Conservation (phyloP, 2,329 filamentous ascomycete genomes). For the Cercospora citrullina region DNA sequence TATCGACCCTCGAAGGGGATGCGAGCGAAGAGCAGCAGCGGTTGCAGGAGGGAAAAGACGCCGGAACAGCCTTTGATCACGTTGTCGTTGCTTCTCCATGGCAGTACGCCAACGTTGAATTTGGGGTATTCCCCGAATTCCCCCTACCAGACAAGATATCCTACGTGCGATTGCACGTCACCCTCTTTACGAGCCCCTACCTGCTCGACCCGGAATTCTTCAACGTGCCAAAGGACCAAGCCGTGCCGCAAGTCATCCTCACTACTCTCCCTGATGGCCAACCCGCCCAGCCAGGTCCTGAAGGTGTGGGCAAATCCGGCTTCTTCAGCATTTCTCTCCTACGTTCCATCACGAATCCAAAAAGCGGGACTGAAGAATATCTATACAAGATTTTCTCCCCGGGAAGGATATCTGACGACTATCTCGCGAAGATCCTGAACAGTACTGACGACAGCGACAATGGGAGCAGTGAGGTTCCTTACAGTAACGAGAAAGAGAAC, state of each 20-base stretch:
- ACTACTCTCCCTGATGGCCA: constrained; percentile 73
- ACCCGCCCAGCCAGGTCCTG: constrained; percentile 47
- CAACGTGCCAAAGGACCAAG: constrained; percentile 57
- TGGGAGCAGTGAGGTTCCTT: constrained; percentile 18
- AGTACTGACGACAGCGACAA: constrained; percentile 20
- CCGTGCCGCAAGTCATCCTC: constrained; percentile 72
- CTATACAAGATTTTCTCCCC: constrained; percentile 70
- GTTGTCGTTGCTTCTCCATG: constrained; percentile 81
- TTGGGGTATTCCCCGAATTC: constrained; percentile 34
- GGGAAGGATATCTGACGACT: constrained; percentile 47
- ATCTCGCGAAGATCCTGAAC: constrained; percentile 53
- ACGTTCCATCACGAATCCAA: constrained; percentile 58
- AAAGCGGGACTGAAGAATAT: constrained; percentile 47
- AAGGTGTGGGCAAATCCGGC: constrained; percentile 67
- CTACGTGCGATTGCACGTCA: constrained; percentile 85
- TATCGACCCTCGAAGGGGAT: background rate
- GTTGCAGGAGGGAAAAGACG: background rate
- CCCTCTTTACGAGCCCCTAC: constrained; percentile 77
- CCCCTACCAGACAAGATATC: constrained; percentile 71
- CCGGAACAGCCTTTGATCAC: constrained; percentile 43
- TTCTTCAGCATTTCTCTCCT: constrained; percentile 88
- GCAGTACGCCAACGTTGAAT: constrained; percentile 49
- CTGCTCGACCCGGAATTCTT: constrained; percentile 73
- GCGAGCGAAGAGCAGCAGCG: background rate
- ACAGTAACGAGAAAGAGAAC: constrained; percentile 40